Conservation (phyloP, 2,329 filamentous ascomycete genomes). For the Colletotrichum spaethianum region DNA sequence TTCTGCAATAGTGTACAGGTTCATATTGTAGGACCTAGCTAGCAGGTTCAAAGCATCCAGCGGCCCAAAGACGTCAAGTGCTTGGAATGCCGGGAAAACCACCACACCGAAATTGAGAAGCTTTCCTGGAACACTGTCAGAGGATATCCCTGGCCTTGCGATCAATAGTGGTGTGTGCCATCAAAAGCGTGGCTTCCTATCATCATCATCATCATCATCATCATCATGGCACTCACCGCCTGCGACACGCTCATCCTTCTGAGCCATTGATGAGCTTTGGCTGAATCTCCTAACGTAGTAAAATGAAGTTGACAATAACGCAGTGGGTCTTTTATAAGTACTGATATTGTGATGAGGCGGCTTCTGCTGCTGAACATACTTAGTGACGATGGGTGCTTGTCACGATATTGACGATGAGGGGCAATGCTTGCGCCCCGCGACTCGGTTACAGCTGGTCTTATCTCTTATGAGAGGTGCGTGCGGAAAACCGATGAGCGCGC, state of each 20-base stretch:
- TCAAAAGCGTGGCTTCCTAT: no score
- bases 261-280: slow-evolving; percentile 10
- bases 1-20: slow-evolving; percentile 41
- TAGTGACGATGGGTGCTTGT: background rate
- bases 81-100: slow-evolving; percentile 54
- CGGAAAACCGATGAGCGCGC: background rate
- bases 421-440: background rate
- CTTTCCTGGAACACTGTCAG: slow-evolving; percentile 20
- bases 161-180: background rate
- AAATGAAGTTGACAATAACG: background rate
- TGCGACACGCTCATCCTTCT: background rate
- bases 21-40: slow-evolving; percentile 31
- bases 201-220: no score
- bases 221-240: slow-evolving; percentile 17
- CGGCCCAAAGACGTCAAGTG: slow-evolving; percentile 56
- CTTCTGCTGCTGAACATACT: slow-evolving; percentile 5
- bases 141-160: background rate
- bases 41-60: slow-evolving; percentile 52
- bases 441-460: background rate
- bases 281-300: background rate
- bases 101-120: slow-evolving; percentile 50
- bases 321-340: slow-evolving; percentile 14
- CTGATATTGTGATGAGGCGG: background rate
- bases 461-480: background rate
- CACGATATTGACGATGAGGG: background rate